Evolutionary conservation across 2,329 filamentous ascomycete genomes (phyloP), one percentile per base, ranked within the genome.

Genomic region (Alternaria triticina): DNA sequence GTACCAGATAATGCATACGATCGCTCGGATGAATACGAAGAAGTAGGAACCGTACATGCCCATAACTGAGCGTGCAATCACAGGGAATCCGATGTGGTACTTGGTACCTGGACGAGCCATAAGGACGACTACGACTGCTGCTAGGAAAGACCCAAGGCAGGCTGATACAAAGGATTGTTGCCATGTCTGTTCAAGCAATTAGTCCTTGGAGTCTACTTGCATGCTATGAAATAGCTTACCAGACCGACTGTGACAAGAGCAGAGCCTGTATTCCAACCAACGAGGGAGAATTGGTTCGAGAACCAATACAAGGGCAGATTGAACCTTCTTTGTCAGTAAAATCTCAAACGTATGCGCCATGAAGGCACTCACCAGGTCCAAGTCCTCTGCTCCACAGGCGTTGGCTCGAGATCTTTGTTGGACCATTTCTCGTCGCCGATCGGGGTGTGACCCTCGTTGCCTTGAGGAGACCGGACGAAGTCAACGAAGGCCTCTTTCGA

Each of bases 1-100:
- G 57, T 79, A 80, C 71, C 80, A 82, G 58, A 82, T 79, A 33
- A 80, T 72, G 12, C 76, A 77, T 2, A 82, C 79, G 0, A 78
- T 66, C 7, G 75, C 75, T 43, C 77, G 65, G 25, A 79, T 78
- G 64, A 80, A 77, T 43, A 83, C 73, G 66, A 83, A 82, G 27
- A 80, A 79, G 58, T 77, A 77, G 2, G 78, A 77, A 15, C 80
- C 81, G 28, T 76, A 78, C 57, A 82, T 76, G 15, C 72, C 71
- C 69, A 74, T 73, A 11, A 70, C 66, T 1, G 70, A 69, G 17
- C 70, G 70, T 17, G 64, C 61, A 30, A 61, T 67, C 7, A 64
- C 66, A 22, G 56, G 72, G 56, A 61, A 72, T 50, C 70, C 70
- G 27, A 73, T 62, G 27, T 73, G 72, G 17, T 75, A 75, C 28